Percentiles rank a stretch among this genome's conserved stretches.
phyloP scores from a whole-genome alignment of 805 yeast genomes.

The Cyberlindnera meyerae region DNA sequence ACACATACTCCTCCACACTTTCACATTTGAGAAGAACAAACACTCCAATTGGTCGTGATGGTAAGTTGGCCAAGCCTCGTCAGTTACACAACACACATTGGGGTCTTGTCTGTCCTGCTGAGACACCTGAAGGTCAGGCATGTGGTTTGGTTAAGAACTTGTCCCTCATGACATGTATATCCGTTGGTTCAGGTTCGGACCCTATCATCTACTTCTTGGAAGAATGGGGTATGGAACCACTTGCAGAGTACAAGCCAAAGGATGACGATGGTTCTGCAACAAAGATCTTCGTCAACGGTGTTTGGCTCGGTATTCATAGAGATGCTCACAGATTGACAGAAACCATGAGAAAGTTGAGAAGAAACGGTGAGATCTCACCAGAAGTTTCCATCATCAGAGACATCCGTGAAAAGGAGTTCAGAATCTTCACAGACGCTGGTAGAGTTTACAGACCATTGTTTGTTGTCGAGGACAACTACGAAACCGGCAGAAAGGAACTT shows the following conservation, averaged over 20 bases:
- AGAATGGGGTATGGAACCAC: conserved; percentile 99
- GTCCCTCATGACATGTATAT: conserved; percentile 94
- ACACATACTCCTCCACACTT: conserved; percentile 96
- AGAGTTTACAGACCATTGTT: conserved; percentile 96
- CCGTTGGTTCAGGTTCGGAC: conserved; percentile 96
- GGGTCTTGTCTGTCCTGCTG: conserved; percentile 99
- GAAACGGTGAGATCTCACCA: conserved; percentile 92
- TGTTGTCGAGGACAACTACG: conserved; percentile 82
- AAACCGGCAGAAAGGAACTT: conserved; percentile 60
- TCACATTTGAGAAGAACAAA: conserved; percentile 98
- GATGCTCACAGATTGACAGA: conserved; percentile 91
- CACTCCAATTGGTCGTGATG: conserved; percentile 99
- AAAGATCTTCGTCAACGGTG: conserved; percentile 95
- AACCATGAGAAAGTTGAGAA: conserved; percentile 84
- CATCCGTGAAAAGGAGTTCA: conserved; percentile 93
- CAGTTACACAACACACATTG: conserved; percentile 99
- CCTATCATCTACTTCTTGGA: conserved; percentile 89
- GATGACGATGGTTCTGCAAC: conserved; percentile 91
- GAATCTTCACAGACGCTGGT: conserved; percentile 97
- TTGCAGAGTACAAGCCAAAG: conserved; percentile 92
- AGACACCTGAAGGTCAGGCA: conserved; percentile 99
- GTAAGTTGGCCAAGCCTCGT: conserved; percentile 97
- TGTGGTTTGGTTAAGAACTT: conserved; percentile 98
- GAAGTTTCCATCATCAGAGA: conserved; percentile 97
- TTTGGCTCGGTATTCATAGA: conserved; percentile 98